Percentiles rank a stretch among this genome's conserved stretches.
Evolutionary conservation across 2,329 filamentous ascomycete species (phyloP).

Genomic region (Epicoccum sorghinum): DNA sequence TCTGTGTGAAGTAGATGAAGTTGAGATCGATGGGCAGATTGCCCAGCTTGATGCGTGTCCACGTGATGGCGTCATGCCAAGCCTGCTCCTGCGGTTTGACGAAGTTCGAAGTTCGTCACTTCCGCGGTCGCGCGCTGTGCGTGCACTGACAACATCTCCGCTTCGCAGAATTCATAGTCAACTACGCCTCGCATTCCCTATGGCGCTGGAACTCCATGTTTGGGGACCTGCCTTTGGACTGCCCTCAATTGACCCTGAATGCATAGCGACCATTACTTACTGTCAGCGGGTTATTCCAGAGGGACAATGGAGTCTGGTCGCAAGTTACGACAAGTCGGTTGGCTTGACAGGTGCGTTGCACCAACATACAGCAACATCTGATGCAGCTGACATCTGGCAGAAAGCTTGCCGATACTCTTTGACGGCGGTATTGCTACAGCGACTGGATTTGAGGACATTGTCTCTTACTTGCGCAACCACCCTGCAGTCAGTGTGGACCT

Average conservation of each 20-base stretch:
- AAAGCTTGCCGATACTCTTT: slow-evolving; percentile 63
- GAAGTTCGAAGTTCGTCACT: background rate
- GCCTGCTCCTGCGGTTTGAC: slow-evolving; percentile 1
- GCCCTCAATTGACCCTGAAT: slow-evolving; percentile 90
- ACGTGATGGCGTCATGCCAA: slow-evolving; percentile 27
- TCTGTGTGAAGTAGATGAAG: background rate
- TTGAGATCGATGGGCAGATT: background rate
- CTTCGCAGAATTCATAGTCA: background rate
- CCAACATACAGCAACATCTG: background rate
- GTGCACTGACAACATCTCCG: background rate
- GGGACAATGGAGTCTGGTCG: slow-evolving; percentile 51
- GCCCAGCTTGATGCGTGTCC: slow-evolving; percentile 26
- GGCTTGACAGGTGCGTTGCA: slow-evolving; percentile 63
- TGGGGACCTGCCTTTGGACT: slow-evolving; percentile 90
- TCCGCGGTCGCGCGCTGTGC: background rate
- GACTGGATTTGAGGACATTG: slow-evolving; percentile 67
- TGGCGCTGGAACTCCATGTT: slow-evolving; percentile 78
- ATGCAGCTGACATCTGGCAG: slow-evolving; percentile 41
- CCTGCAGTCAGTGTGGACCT: slow-evolving; percentile 33
- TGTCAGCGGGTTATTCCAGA: slow-evolving; percentile 67
- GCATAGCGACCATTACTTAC: slow-evolving; percentile 81
- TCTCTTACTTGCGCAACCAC: slow-evolving; percentile 58
- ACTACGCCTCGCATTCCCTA: slow-evolving; percentile 25
- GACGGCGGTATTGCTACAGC: slow-evolving; percentile 61
- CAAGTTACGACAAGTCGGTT: slow-evolving; percentile 66